Evolutionary conservation across 306 rosid species (phyloP).

Genomic region (Begonia peltatifolia): DNA sequence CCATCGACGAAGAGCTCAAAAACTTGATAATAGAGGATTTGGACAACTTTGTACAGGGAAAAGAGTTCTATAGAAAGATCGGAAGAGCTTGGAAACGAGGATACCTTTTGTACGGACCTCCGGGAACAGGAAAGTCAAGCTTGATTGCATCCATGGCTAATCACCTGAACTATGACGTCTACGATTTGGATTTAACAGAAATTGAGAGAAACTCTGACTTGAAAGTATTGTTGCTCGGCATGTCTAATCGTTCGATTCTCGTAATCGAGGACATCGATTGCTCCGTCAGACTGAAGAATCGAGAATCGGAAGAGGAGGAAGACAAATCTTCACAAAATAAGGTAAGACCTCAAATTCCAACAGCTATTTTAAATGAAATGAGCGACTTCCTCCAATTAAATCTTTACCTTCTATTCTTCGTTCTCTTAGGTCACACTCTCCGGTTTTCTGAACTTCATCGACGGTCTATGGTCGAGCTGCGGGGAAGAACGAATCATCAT

Average conservation of each 20-base stretch:
- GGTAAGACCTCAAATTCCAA: not conserved
- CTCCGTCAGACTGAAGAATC: constrained; percentile 10
- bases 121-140: constrained; percentile 53
- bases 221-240: constrained; percentile 30
- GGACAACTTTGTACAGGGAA: constrained; percentile 24
- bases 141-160: constrained; percentile 62
- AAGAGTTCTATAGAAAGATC: constrained; percentile 36
- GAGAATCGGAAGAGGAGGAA: not conserved
- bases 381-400: not conserved
- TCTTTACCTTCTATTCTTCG: not conserved
- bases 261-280: constrained; percentile 69
- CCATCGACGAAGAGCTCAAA: constrained; percentile 35
- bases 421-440: constrained; percentile 2
- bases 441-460: constrained; percentile 2
- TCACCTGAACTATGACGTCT: constrained; percentile 45
- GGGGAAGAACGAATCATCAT: constrained; percentile 6
- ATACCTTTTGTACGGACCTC: constrained; percentile 48
- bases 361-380: not conserved
- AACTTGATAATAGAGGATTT: constrained; percentile 33
- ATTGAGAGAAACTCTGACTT: constrained; percentile 44
- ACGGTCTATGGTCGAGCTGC: constrained; percentile 7
- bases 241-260: constrained; percentile 24
- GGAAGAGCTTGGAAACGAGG: constrained; percentile 70
- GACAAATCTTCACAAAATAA: not conserved
- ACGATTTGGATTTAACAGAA: constrained; percentile 41